phyloP scores from a whole-genome alignment of 768 basidiomycete species.

The Coprinellus micaceus region DNA sequence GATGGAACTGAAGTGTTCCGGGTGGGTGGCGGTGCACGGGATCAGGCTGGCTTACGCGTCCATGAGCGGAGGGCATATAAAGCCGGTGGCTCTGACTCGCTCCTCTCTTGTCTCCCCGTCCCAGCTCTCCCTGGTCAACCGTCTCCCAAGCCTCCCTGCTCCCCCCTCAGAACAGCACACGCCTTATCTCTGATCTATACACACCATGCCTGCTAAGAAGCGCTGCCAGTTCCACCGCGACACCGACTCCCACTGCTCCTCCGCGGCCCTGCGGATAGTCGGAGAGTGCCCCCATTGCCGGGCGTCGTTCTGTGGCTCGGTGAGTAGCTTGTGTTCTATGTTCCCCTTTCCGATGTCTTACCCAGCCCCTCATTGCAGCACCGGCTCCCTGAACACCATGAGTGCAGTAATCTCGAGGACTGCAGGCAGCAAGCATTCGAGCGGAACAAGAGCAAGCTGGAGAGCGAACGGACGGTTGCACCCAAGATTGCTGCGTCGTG shows the following conservation, averaged over 20 bases:
- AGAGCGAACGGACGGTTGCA: conserved; percentile 83
- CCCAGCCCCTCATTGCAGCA: conserved; percentile 48
- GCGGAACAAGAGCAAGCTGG: conserved; percentile 81
- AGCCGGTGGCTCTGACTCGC: conserved; percentile 6
- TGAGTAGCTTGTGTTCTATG: conserved; percentile 35
- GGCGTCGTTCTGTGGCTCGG: conserved; percentile 71
- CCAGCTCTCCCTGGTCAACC: conserved; percentile 1
- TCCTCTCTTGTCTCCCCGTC: conserved; percentile 9
- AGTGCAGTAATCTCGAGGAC: conserved; percentile 77
- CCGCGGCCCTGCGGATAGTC: conserved; percentile 77
- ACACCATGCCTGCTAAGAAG: conserved; percentile 76
- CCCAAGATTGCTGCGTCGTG: conserved; percentile 84
- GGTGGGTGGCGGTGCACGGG: conserved; percentile 5
- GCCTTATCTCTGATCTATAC: conserved; percentile 9
- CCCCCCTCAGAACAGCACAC: conserved; percentile 7
- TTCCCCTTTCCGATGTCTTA: conserved; percentile 11
- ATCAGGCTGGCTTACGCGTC: conserved; percentile 33
- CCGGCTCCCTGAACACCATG: conserved; percentile 85
- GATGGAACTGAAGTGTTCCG: conserved; percentile 8
- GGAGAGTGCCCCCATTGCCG: conserved; percentile 83
- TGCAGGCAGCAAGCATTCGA: conserved; percentile 87
- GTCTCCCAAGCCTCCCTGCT: conserved; percentile 8
- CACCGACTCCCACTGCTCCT: conserved; percentile 60
- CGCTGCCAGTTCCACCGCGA: conserved; percentile 69
- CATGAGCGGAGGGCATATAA: conserved; percentile 16